A percentile compares a stretch with the other conserved stretches of the same genome.
Evolutionary conservation across 495 filamentous ascomycete species (phyloP).

Genomic region (Penicillium robsamsonii): DNA sequence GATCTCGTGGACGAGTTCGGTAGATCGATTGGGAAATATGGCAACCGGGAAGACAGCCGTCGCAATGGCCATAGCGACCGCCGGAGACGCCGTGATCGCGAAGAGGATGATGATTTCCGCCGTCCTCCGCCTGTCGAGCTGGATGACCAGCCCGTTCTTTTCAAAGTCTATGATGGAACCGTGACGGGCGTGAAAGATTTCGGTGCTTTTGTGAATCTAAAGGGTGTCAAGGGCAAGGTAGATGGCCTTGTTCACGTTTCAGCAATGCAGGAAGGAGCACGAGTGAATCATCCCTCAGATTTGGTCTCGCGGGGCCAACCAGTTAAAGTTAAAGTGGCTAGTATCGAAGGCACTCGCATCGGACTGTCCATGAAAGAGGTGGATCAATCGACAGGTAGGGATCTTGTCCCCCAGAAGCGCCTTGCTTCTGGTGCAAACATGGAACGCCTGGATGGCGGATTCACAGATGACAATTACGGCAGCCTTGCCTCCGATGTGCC

Average conservation of each 20-base stretch:
- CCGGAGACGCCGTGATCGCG: slow-evolving; percentile 39
- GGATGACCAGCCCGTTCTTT: slow-evolving; percentile 76
- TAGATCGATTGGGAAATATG: slow-evolving; percentile 40
- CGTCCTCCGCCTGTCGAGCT: slow-evolving; percentile 72
- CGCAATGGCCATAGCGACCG: slow-evolving; percentile 42
- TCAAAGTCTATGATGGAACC: slow-evolving; percentile 86
- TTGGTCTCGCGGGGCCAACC: slow-evolving; percentile 75
- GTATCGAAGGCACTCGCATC: slow-evolving; percentile 75
- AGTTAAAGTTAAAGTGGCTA: slow-evolving; percentile 91
- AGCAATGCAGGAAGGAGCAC: slow-evolving; percentile 79
- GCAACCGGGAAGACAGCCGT: slow-evolving; percentile 41
- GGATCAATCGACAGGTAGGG: slow-evolving; percentile 84
- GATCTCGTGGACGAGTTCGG: slow-evolving; percentile 66
- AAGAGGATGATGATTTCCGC: slow-evolving; percentile 64
- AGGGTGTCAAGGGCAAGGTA: slow-evolving; percentile 80
- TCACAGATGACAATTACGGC: slow-evolving; percentile 55
- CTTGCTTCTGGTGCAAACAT: slow-evolving; percentile 91
- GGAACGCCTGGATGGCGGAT: slow-evolving; percentile 65
- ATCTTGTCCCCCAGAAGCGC: slow-evolving; percentile 75
- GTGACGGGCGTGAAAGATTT: slow-evolving; percentile 94
- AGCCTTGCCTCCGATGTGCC: slow-evolving; percentile 56
- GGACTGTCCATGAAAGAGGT: slow-evolving; percentile 97
- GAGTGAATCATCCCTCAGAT: slow-evolving; percentile 90
- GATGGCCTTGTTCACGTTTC: slow-evolving; percentile 97
- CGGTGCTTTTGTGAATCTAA: slow-evolving; percentile 91